Evolutionary conservation across 2,329 filamentous ascomycete species (phyloP).

Genomic region (Malbranchea cinnamomea): DNA sequence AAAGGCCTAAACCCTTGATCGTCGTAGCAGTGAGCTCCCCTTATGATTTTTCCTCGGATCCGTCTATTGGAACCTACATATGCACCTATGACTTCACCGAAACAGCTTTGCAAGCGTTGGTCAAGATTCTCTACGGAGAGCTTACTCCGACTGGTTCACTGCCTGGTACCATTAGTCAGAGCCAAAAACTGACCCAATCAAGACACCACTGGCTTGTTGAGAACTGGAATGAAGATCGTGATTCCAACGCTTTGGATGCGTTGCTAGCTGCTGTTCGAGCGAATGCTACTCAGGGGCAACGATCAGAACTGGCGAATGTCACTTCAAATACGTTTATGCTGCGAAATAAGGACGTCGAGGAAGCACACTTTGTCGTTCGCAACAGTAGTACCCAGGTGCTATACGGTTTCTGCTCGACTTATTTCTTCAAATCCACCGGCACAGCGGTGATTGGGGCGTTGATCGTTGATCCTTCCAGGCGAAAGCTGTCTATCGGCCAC

Average conservation of each 20-base stretch:
- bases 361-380: slow-evolving; percentile 79
- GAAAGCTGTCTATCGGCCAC: slow-evolving; percentile 78
- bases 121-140: slow-evolving; percentile 72
- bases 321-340: slow-evolving; percentile 64
- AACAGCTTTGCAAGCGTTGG: slow-evolving; percentile 70
- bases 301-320: slow-evolving; percentile 53
- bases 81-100: slow-evolving; percentile 97
- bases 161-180: slow-evolving; percentile 66
- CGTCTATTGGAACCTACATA: slow-evolving; percentile 76
- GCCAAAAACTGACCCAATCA: slow-evolving; percentile 74
- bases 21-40: slow-evolving; percentile 90
- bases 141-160: slow-evolving; percentile 40
- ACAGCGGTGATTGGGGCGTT: slow-evolving; percentile 69
- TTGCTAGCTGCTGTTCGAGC: slow-evolving; percentile 58
- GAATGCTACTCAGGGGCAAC: slow-evolving; percentile 43
- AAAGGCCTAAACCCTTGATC: slow-evolving; percentile 56
- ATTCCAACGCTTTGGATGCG: slow-evolving; percentile 57
- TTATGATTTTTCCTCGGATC: slow-evolving; percentile 92
- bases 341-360: slow-evolving; percentile 53
- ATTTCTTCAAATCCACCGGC: slow-evolving; percentile 54
- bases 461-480: slow-evolving; percentile 76
- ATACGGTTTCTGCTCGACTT: slow-evolving; percentile 86
- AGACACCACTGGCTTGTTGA: slow-evolving; percentile 92
- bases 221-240: slow-evolving; percentile 65
- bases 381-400: slow-evolving; percentile 85